Conservation (phyloP, 495 filamentous ascomycete genomes). For the Aspergillus sclerotioniger region DNA sequence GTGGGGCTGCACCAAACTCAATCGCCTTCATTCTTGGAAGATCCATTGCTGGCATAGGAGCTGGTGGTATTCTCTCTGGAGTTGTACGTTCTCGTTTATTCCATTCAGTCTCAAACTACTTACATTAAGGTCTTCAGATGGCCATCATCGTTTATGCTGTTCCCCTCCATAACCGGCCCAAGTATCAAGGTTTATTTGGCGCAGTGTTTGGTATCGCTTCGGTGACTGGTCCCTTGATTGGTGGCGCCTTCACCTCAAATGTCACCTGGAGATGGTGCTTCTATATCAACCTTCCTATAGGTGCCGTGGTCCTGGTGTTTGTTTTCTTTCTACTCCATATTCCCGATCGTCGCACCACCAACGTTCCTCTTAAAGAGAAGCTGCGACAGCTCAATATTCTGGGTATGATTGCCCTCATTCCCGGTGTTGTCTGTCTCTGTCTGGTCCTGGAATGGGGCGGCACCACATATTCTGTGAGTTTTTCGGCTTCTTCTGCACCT, state of each 20-base stretch:
- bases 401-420: not conserved
- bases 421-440: conserved; percentile 35
- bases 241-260: conserved; percentile 25
- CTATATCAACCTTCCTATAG: conserved; percentile 60
- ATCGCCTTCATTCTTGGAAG: conserved; percentile 60
- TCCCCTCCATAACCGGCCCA: conserved; percentile 51
- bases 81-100: conserved; percentile 20
- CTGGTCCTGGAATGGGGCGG: conserved; percentile 48
- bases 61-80: conserved; percentile 36
- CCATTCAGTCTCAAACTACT: conserved; percentile 8
- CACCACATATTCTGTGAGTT: conserved; percentile 22
- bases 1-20: conserved; percentile 57
- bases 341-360: not conserved
- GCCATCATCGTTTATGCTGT: conserved; percentile 56
- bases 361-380: not conserved
- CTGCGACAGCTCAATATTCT: conserved; percentile 6
- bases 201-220: conserved; percentile 55
- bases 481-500: too few species aligned
- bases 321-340: conserved; percentile 28
- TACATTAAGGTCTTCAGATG: conserved; percentile 41
- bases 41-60: conserved; percentile 48
- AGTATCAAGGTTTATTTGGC: conserved; percentile 44
- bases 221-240: conserved; percentile 41
- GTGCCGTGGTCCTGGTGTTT: conserved; percentile 42
- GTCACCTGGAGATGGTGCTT: conserved; percentile 53